These are phyloP conservation scores for Blastocladiella emersonii DNA, from an alignment of 371 early-diverging fungal genomes.

Conservation along the genomic window DNA sequence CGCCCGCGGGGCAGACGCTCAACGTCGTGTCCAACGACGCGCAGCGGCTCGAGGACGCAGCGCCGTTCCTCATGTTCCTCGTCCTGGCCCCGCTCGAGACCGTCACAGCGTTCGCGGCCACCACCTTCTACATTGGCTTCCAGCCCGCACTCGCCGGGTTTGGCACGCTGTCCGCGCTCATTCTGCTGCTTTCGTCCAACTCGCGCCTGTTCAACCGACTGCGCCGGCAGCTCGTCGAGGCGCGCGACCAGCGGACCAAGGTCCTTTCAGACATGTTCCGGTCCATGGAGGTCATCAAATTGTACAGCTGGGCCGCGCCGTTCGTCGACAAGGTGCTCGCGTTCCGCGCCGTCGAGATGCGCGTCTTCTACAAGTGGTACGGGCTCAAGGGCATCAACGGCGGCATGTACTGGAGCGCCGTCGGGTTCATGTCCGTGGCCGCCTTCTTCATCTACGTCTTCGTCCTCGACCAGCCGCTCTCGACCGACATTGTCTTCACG, in stretches of 20 bases:
- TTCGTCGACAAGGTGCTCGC: neutral
- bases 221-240: neutral
- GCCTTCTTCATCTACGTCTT: neutral
- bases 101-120: neutral
- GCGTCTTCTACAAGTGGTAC: neutral
- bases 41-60: neutral
- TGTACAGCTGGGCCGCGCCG: slow-evolving; percentile 32
- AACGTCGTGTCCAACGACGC: slow-evolving; percentile 1
- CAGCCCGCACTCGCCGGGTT: neutral
- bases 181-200: neutral
- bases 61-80: neutral
- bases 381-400: neutral
- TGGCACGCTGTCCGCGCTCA: neutral
- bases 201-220: neutral
- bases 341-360: neutral
- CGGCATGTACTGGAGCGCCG: neutral
- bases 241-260: neutral
- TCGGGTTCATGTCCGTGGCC: neutral
- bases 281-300: slow-evolving; percentile 67
- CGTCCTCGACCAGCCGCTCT: neutral
- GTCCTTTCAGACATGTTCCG: neutral
- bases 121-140: neutral
- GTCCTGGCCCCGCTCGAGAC: neutral
- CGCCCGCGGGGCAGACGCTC: neutral
- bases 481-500: neutral